Conservation (phyloP, 805 yeast species). For the Wickerhamiella sorbophila region DNA sequence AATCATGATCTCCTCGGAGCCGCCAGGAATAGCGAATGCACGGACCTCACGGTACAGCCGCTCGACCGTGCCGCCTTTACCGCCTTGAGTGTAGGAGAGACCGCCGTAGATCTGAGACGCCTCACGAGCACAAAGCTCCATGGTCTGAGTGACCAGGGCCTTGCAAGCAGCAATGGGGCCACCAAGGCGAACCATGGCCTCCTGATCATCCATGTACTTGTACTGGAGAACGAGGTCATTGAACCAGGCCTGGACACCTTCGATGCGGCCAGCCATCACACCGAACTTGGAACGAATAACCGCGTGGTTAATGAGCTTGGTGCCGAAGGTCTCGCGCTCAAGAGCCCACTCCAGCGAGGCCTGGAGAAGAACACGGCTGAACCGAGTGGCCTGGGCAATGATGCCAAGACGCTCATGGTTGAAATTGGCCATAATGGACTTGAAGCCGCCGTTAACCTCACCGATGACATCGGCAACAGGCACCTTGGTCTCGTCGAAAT, state of each 20-base stretch:
- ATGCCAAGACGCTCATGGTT: constrained; percentile 32
- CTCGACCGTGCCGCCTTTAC: constrained; percentile 31
- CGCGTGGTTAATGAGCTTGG: constrained; percentile 28
- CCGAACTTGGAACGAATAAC: constrained; percentile 32
- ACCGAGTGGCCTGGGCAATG: constrained; percentile 28
- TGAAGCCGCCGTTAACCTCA: constrained; percentile 29
- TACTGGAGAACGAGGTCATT: constrained; percentile 26
- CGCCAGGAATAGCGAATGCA: constrained; percentile 33
- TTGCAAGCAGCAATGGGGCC: constrained; percentile 32
- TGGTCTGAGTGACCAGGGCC: constrained; percentile 28
- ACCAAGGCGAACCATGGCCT: constrained; percentile 27
- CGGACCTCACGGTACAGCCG: constrained; percentile 32
- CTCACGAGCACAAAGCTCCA: constrained; percentile 32
- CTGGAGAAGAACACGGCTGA: constrained; percentile 27
- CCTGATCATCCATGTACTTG: constrained; percentile 21
- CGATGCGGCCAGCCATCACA: constrained; percentile 28
- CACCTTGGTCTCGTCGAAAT: constrained; percentile 32
- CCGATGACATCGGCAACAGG: constrained; percentile 30
- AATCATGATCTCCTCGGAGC: constrained; percentile 33
- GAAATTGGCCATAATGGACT: constrained; percentile 30
- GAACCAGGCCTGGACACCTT: constrained; percentile 29
- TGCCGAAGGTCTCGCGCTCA: constrained; percentile 30
- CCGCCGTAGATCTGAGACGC: constrained; percentile 33
- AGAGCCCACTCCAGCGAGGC: constrained; percentile 30
- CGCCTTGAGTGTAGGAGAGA: constrained; percentile 30